Conservation (phyloP, 306 rosid genomes). For the Sechiopsis laciniata region DNA sequence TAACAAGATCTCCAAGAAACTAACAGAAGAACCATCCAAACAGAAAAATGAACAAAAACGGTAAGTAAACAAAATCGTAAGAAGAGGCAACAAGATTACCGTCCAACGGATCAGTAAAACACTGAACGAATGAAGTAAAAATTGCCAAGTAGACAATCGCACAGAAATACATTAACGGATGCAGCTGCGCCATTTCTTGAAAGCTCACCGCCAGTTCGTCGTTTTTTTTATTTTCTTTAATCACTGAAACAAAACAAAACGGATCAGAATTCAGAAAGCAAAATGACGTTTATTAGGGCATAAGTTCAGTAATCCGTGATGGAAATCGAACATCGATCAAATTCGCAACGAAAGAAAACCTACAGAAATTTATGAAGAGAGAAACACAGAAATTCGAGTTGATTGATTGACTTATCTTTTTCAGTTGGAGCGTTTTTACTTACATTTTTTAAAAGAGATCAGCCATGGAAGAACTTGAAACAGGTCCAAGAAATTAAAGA, state of each 20-base stretch:
- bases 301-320: background rate
- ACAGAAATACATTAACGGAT: conserved; percentile 22
- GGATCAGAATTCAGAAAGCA: background rate
- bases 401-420: background rate
- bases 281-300: background rate
- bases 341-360: background rate
- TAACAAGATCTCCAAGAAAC: background rate
- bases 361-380: background rate
- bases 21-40: background rate
- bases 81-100: conserved; percentile 36
- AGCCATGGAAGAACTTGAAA: background rate
- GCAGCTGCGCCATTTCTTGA: conserved; percentile 36
- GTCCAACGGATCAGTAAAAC: conserved; percentile 42
- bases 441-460: background rate
- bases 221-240: background rate
- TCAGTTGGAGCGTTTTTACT: background rate
- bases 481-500: background rate
- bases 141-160: conserved; percentile 38
- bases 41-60: too few relatives aligned
- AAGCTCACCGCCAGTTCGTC: background rate
- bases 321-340: background rate
- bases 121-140: conserved; percentile 36
- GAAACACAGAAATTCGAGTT: background rate
- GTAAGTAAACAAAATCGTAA: background rate
- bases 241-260: too few relatives aligned